These are phyloP conservation scores for Boletus sp. DNA, from an alignment of 768 basidiomycete genomes.

Conservation along the genomic window DNA sequence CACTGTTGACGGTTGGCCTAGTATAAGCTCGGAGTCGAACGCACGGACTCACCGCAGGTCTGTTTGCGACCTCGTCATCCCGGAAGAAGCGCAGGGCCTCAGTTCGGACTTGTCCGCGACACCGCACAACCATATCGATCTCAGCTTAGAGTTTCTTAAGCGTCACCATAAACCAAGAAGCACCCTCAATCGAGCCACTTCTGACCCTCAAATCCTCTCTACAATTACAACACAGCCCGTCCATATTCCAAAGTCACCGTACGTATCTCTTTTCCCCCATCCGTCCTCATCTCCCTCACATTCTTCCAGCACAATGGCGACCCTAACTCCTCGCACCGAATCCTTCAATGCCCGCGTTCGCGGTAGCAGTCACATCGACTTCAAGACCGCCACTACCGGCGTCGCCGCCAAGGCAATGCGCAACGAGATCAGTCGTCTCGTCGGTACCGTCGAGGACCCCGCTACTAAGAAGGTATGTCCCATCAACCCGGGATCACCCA, in stretches of 20 bases:
- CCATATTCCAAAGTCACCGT: conserved; percentile 51
- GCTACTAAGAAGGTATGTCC: conserved; percentile 72
- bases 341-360: conserved; percentile 71
- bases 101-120: conserved; percentile 36
- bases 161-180: conserved; percentile 62
- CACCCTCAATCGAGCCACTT: conserved; percentile 43
- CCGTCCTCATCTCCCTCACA: conserved; percentile 11
- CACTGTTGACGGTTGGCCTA: conserved; percentile 1
- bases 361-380: conserved; percentile 84
- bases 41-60: conserved; percentile 16
- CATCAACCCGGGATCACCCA: not conserved
- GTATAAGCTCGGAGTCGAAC: conserved; percentile 3
- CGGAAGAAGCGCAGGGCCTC: conserved; percentile 25
- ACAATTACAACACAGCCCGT: conserved; percentile 63
- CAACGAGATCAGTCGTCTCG: conserved; percentile 95
- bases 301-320: conserved; percentile 49
- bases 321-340: conserved; percentile 58
- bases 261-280: conserved; percentile 3
- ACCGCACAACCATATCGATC: conserved; percentile 33
- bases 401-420: conserved; percentile 96
- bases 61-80: conserved; percentile 31
- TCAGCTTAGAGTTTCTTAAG: conserved; percentile 45
- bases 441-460: conserved; percentile 78
- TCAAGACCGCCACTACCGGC: conserved; percentile 96
- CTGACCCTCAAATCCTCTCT: conserved; percentile 55